These are phyloP conservation scores for Racocetra persica DNA, from an alignment of 371 early-diverging fungal species.

Conservation along the genomic window DNA sequence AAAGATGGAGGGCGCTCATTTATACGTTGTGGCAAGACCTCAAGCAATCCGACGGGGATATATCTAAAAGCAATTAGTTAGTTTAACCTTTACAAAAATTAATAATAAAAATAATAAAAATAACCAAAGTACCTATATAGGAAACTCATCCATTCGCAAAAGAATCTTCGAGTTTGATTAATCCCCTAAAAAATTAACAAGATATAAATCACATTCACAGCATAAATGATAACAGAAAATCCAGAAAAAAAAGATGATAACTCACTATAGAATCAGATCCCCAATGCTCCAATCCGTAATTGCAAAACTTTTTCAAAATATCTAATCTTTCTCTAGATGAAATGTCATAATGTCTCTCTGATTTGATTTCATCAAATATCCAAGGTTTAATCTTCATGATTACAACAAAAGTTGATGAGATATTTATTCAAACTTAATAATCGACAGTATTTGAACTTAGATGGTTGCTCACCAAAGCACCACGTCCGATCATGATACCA, in stretches of 20 bases:
- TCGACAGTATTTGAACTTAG: background rate
- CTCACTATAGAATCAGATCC: slow-evolving; percentile 81
- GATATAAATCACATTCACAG: background rate
- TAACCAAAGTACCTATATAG: slow-evolving; percentile 57
- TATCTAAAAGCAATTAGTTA: slow-evolving; percentile 61
- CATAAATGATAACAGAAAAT: background rate
- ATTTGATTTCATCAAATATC: slow-evolving; percentile 95
- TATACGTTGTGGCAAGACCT: slow-evolving; percentile 88
- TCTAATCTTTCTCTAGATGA: slow-evolving; percentile 91
- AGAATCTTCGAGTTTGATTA: slow-evolving; percentile 83
- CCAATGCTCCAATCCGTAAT: slow-evolving; percentile 95
- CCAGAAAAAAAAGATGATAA: background rate
- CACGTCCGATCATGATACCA: slow-evolving; percentile 91
- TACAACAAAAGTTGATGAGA: slow-evolving; percentile 58
- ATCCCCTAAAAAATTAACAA: slow-evolving; percentile 67
- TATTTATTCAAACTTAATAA: background rate
- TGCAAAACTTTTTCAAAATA: slow-evolving; percentile 82
- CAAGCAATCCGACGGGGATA: slow-evolving; percentile 92
- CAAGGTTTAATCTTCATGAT: slow-evolving; percentile 89
- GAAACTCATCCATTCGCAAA: slow-evolving; percentile 95
- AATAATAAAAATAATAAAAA: background rate
- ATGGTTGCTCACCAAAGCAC: slow-evolving; percentile 44
- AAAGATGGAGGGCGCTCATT: slow-evolving; percentile 92
- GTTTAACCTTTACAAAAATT: background rate
- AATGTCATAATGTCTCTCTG: slow-evolving; percentile 89